A percentile compares a stretch with the other conserved stretches of the same genome.
phyloP scores from a whole-genome alignment of 345 rosid species.

The Toxicodendron radicans region DNA sequence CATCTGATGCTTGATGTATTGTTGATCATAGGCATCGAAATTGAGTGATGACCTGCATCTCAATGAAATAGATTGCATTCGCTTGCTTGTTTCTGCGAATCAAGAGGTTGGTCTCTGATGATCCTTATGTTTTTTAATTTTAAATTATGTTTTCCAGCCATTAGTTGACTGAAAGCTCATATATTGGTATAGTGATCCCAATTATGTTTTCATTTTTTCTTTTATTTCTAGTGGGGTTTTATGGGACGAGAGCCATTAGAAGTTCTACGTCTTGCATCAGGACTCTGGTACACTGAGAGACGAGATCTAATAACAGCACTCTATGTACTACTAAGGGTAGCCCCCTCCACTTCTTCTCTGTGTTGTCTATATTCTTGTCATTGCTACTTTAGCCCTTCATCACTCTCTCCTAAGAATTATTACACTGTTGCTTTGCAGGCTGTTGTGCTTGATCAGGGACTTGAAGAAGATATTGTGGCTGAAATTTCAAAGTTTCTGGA shows the following conservation, averaged over 20 bases:
- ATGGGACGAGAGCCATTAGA: conserved; percentile 82
- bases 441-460: conserved; percentile 83
- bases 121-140: conserved; percentile 20
- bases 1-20: conserved; percentile 15
- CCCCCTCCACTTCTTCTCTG: conserved; percentile 10
- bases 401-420: conserved; percentile 9
- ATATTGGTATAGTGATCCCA: background rate
- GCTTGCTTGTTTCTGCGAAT: conserved; percentile 79
- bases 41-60: conserved; percentile 90
- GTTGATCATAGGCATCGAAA: conserved; percentile 59
- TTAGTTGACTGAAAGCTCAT: background rate
- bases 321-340: conserved; percentile 75
- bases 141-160: background rate
- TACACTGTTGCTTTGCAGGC: conserved; percentile 52
- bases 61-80: conserved; percentile 85
- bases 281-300: conserved; percentile 95
- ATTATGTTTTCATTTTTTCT: conserved; percentile 19
- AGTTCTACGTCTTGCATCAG: conserved; percentile 85
- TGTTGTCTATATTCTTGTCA: background rate
- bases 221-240: conserved; percentile 64
- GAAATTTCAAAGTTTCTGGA: conserved; percentile 79
- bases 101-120: conserved; percentile 64
- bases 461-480: conserved; percentile 66
- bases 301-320: conserved; percentile 78
- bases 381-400: conserved; percentile 11